These are phyloP conservation scores for Peronosclerospora sorghi DNA, from an alignment of 352 stramenopile species.

Conservation along the genomic window DNA sequence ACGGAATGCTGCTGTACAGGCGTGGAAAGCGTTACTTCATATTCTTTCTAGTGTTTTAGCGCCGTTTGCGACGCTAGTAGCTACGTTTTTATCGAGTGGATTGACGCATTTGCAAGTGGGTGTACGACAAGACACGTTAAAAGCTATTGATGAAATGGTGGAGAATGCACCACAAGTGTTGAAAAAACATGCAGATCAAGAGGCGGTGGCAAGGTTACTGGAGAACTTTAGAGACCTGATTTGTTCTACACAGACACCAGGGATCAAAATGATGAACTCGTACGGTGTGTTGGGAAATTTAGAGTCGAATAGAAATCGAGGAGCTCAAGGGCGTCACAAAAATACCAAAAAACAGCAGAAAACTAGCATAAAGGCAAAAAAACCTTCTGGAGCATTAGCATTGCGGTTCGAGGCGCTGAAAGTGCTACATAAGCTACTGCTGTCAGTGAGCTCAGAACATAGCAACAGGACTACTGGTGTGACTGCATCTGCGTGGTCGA, in stretches of 20 bases:
- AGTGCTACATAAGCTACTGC: conserved; percentile 54
- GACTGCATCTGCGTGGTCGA: conserved; percentile 2
- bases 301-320: conserved; percentile 3
- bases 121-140: conserved; percentile 61
- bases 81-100: conserved; percentile 71
- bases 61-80: conserved; percentile 63
- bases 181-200: conserved; percentile 33
- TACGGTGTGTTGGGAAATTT: conserved; percentile 42
- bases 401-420: conserved; percentile 51
- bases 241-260: conserved; percentile 43
- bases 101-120: conserved; percentile 71
- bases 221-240: conserved; percentile 78
- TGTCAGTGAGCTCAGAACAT: conserved; percentile 27
- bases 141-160: conserved; percentile 54
- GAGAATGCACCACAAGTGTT: conserved; percentile 49
- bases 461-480: not conserved
- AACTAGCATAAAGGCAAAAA: conserved; percentile 33
- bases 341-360: conserved; percentile 8
- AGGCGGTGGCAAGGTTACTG: conserved; percentile 50
- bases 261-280: conserved; percentile 69
- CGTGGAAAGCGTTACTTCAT: conserved; percentile 57
- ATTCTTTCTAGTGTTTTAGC: conserved; percentile 37
- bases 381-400: conserved; percentile 27
- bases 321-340: conserved; percentile 5
- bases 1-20: conserved; percentile 48